Evolutionary conservation across 2,329 filamentous ascomycete genomes (phyloP).

Genomic region (Endoconidiophora laricicola): DNA sequence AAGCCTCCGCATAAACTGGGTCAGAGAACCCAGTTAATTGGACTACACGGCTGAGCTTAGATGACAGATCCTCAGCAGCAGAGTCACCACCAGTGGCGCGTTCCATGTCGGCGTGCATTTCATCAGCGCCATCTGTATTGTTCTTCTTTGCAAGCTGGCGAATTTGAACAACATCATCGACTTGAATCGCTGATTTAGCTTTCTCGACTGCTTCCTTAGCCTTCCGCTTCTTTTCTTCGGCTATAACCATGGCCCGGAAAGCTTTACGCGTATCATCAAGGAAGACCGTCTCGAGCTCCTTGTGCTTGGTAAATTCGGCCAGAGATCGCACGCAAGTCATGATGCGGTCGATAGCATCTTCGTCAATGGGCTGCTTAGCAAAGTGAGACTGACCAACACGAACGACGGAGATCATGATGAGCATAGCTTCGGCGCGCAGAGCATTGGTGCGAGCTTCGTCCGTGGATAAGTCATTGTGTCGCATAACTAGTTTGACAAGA

Average conservation of each 20-base stretch:
- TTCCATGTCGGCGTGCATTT: conserved; percentile 79
- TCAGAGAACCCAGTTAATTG: conserved; percentile 97
- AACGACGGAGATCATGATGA: conserved; percentile 98
- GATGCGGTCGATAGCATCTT: conserved; percentile 94
- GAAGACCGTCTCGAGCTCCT: conserved; percentile 83
- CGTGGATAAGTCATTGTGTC: conserved; percentile 80
- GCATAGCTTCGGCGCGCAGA: conserved; percentile 88
- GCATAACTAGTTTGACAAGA: conserved; percentile 93
- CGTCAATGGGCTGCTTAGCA: conserved; percentile 90
- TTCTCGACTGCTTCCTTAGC: conserved; percentile 85
- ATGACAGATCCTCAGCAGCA: conserved; percentile 67
- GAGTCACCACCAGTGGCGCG: conserved; percentile 86
- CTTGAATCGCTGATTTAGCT: conserved; percentile 84
- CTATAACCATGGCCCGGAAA: conserved; percentile 92
- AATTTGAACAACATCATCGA: conserved; percentile 88
- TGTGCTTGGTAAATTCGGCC: conserved; percentile 75
- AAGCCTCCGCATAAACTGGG: conserved; percentile 95
- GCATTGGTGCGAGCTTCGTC: conserved; percentile 82
- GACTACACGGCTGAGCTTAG: conserved; percentile 88
- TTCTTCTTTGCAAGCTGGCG: conserved; percentile 90
- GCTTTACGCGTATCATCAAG: conserved; percentile 88
- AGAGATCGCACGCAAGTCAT: conserved; percentile 94
- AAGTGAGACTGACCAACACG: conserved; percentile 98
- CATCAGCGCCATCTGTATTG: conserved; percentile 60
- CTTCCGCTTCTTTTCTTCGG: conserved; percentile 94